Evolutionary conservation across 2,329 filamentous ascomycete genomes (phyloP).

Genomic region (Colletotrichum gloeosporioides): DNA sequence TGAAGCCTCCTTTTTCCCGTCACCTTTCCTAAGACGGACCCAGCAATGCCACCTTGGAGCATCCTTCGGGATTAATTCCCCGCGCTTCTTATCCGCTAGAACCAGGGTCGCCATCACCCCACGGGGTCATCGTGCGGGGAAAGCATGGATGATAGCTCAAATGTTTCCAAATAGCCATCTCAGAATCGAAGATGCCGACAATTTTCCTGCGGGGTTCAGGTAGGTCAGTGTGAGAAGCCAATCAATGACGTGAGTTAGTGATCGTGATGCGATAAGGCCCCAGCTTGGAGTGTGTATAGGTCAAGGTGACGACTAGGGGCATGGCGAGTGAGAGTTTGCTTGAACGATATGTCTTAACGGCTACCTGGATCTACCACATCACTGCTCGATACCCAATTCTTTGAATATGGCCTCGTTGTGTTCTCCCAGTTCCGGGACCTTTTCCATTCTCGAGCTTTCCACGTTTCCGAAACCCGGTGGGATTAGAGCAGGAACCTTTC

Average conservation of each 20-base stretch:
- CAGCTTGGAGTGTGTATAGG: neutral
- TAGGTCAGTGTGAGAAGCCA: neutral
- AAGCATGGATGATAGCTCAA: neutral
- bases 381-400: neutral
- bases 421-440: constrained; percentile 10
- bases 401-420: constrained; percentile 10
- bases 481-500: constrained; percentile 51
- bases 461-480: constrained; percentile 47
- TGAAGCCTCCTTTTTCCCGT: neutral
- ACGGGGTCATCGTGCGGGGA: neutral
- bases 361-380: neutral
- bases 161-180: neutral
- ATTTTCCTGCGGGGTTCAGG: neutral
- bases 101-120: neutral
- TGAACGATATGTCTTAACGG: neutral
- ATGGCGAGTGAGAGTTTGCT: neutral
- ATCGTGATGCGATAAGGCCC: neutral
- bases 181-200: neutral
- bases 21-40: neutral
- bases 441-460: constrained; percentile 4
- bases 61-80: neutral
- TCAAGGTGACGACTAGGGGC: neutral
- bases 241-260: neutral
- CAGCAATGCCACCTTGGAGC: neutral
- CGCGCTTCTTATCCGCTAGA: neutral